Evolutionary conservation across 2,329 filamentous ascomycete species (phyloP).

Genomic region (Anisogramma anomala): DNA sequence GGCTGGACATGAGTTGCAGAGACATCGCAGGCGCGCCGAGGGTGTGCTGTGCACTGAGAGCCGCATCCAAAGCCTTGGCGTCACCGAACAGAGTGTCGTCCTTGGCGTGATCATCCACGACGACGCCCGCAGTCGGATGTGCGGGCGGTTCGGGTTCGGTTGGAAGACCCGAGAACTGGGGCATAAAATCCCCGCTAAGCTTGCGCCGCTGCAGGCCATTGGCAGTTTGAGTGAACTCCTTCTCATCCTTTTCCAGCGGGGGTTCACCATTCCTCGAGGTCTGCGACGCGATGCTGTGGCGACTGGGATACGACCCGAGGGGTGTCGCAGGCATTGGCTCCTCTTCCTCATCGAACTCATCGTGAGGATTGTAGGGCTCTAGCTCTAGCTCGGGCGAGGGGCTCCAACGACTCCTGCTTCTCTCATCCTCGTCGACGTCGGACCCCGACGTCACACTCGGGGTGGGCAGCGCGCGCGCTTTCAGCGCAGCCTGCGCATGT

Average conservation of each 20-base stretch:
- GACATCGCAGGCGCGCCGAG: constrained; percentile 20
- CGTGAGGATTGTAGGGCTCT: constrained; percentile 66
- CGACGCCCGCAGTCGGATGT: constrained; percentile 23
- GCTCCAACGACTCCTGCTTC: constrained; percentile 59
- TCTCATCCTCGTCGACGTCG: constrained; percentile 56
- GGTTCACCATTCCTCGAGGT: constrained; percentile 69
- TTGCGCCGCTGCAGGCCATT: constrained; percentile 65
- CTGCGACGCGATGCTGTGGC: constrained; percentile 34
- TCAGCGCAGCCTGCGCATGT: constrained; percentile 35
- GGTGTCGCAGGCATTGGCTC: constrained; percentile 48
- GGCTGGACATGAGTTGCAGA: constrained; percentile 40
- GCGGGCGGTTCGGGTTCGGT: constrained; percentile 19
- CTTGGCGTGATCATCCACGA: constrained; percentile 30
- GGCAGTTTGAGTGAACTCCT: constrained; percentile 92
- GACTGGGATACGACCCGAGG: constrained; percentile 50
- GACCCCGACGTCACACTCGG: constrained; percentile 57
- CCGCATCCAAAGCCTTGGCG: constrained; percentile 6
- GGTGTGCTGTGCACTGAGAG: not conserved
- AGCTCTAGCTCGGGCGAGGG: constrained; percentile 90
- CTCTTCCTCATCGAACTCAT: constrained; percentile 54
- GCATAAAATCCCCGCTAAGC: constrained; percentile 34
- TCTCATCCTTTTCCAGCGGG: constrained; percentile 85
- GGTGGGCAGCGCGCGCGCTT: constrained; percentile 58
- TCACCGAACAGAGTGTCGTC: constrained; percentile 46
- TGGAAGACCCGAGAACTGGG: not conserved